Base-by-base conservation (phyloP, 768 basidiomycete genomes). In the Mycena epipterygia region DNA sequence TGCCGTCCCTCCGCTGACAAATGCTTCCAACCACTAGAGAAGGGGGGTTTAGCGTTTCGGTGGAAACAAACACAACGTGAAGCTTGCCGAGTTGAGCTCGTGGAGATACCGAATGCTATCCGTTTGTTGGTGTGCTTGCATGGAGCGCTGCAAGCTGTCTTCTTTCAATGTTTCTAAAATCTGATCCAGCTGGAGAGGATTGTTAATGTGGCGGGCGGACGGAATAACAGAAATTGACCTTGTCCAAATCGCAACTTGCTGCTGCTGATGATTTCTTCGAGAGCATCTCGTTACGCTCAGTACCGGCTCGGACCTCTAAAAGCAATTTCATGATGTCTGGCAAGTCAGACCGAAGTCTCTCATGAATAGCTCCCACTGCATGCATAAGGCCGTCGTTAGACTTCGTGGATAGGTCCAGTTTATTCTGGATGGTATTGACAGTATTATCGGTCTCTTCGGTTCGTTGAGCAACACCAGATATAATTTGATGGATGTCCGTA, bases 91-190 rank as follows among this genome's bases (percentile, higher is more conserved):
- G 75, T 94, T 94, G 41, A 95, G 84, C 75, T 94, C 92, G 71
- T 92, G 92, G 37, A 95, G 85, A 77, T 95, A 95, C 25, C 93
- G 88, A 68, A 91, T 89, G 69, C 88, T 93, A 72, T 94, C 94
- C 7, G 86, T 85, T 76, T 94, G 93, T 75, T 92, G 91, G 61
- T 89, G 87, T n/a, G 84, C 76, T 72, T 89, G 87, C 9, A 86
- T 67, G 4, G 79, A 82, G 30, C 85, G 86, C 69, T 89, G 86
- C 23, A 78, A 82, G 66, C 84, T 81, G 13, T 88, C 89, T 29
- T 83, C 81, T 60, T 83, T 83, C 23, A 93, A 75, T n/a, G 89
- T 76, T 17, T 75, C 76, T 48, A 89, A 61, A n/a, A 91, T 82
- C 60, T 84, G 84, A 60, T 83, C 79, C 12, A 89, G 67, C 83